Percentiles rank a stretch among this genome's conserved stretches.
These are phyloP conservation scores for Chlorella sp. DNA, from an alignment of 139 green algal species.

Conservation along the genomic window DNA sequence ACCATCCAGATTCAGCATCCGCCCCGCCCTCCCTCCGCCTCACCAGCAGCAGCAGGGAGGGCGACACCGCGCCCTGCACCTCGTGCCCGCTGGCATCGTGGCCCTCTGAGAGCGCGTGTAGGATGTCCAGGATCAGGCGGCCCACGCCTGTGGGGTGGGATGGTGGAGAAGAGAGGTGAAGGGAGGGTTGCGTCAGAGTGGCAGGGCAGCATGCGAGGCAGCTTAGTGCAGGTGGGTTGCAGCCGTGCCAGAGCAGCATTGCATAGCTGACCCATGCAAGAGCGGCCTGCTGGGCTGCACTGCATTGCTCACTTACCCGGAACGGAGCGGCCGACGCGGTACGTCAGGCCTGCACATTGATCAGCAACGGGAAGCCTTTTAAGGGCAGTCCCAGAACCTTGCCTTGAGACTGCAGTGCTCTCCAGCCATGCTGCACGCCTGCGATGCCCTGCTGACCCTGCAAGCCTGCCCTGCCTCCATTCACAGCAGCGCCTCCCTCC, in stretches of 20 bases:
- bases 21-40: not conserved
- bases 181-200: too few relatives aligned
- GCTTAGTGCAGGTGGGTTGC: not conserved
- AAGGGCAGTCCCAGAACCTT: too few relatives aligned
- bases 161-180: not conserved
- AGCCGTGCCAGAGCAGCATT: not conserved
- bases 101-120: conserved; percentile 33
- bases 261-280: not conserved
- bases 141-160: conserved; percentile 34
- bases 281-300: too few relatives aligned
- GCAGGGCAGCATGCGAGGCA: not conserved
- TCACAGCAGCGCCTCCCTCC: not conserved
- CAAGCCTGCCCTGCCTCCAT: too few relatives aligned
- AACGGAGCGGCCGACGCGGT: conserved; percentile 66
- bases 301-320: conserved; percentile 12
- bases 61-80: conserved; percentile 11
- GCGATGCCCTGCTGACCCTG: too few relatives aligned
- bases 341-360: conserved; percentile 66
- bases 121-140: conserved; percentile 58
- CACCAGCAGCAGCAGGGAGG: conserved; percentile 56
- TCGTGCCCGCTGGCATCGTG: conserved; percentile 6
- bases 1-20: too few relatives aligned
- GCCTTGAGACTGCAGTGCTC: too few relatives aligned
- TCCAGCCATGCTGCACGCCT: too few relatives aligned
- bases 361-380: too few relatives aligned